Evolutionary conservation across 2,329 filamentous ascomycete species (phyloP).

Genomic region (Paraphoma sp.): DNA sequence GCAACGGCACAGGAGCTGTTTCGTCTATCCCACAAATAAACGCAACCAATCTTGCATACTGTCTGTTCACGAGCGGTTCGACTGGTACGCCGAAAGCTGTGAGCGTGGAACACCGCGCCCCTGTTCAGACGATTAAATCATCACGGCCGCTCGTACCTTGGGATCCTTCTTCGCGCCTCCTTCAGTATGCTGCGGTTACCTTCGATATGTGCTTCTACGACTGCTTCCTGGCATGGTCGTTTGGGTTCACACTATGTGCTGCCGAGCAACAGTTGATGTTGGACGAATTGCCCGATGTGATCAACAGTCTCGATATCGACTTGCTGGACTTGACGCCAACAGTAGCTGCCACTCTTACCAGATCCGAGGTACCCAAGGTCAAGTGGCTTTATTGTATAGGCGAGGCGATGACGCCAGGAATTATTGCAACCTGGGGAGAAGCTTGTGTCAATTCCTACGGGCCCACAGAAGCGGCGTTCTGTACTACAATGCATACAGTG

Average conservation of each 20-base stretch:
- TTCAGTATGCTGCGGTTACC: constrained; percentile 53
- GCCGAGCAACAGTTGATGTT: constrained; percentile 48
- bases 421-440: constrained; percentile 47
- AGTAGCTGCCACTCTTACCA: constrained; percentile 46
- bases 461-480: constrained; percentile 54
- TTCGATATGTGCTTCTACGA: constrained; percentile 58
- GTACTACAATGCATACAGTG: constrained; percentile 51
- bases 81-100: constrained; percentile 54
- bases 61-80: constrained; percentile 54
- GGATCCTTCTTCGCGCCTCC: constrained; percentile 44
- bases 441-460: constrained; percentile 55
- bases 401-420: constrained; percentile 50
- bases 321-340: constrained; percentile 54
- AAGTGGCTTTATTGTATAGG: constrained; percentile 55
- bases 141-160: constrained; percentile 50
- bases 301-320: constrained; percentile 44
- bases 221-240: constrained; percentile 54
- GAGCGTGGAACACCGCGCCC: constrained; percentile 50
- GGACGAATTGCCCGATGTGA: constrained; percentile 44
- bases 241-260: constrained; percentile 52
- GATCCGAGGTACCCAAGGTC: constrained; percentile 43
- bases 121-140: constrained; percentile 50
- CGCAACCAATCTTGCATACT: constrained; percentile 46
- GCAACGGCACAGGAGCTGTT: too few relatives aligned
- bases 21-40: too few relatives aligned